phyloP scores from a whole-genome alignment of 2,329 filamentous ascomycete species.

The Fusarium marasasianum region DNA sequence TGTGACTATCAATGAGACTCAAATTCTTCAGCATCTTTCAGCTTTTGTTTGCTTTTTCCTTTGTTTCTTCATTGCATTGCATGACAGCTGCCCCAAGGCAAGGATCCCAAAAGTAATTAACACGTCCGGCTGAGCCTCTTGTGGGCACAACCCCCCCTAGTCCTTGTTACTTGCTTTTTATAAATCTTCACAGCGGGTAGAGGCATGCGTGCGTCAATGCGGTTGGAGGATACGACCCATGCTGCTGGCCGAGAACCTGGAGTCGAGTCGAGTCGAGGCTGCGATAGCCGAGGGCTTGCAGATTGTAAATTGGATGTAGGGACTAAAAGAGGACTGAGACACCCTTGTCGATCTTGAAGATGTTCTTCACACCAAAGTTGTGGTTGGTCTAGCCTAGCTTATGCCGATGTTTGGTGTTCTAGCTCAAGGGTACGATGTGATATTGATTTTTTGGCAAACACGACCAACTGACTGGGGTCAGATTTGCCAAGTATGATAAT shows the following conservation, averaged over 20 bases:
- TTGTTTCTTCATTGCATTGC: slow-evolving; percentile 21
- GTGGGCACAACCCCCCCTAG: neutral
- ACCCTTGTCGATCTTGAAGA: slow-evolving; percentile 37
- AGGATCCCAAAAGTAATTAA: slow-evolving; percentile 11
- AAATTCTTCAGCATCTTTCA: slow-evolving; percentile 5
- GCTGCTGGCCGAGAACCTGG: slow-evolving; percentile 24
- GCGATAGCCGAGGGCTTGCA: slow-evolving; percentile 38
- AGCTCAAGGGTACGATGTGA: neutral
- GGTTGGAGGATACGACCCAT: slow-evolving; percentile 22
- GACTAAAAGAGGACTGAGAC: slow-evolving; percentile 5
- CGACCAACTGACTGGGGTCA: neutral
- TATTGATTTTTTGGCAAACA: neutral
- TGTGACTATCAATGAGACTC: neutral
- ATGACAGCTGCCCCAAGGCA: slow-evolving; percentile 21
- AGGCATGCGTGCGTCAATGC: slow-evolving; percentile 10
- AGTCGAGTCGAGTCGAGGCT: slow-evolving; percentile 34
- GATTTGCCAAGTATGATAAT: neutral
- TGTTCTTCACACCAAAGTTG: slow-evolving; percentile 38
- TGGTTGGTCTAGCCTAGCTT: slow-evolving; percentile 31
- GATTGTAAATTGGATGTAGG: slow-evolving; percentile 16
- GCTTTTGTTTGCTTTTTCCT: slow-evolving; percentile 15
- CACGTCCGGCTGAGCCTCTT: neutral
- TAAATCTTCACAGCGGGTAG: slow-evolving; percentile 5
- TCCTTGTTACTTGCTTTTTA: slow-evolving; percentile 15
- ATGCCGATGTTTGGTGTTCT: neutral